Base-by-base conservation (phyloP, 2,329 filamentous ascomycete genomes). In the Paramyrothecium sp. region DNA sequence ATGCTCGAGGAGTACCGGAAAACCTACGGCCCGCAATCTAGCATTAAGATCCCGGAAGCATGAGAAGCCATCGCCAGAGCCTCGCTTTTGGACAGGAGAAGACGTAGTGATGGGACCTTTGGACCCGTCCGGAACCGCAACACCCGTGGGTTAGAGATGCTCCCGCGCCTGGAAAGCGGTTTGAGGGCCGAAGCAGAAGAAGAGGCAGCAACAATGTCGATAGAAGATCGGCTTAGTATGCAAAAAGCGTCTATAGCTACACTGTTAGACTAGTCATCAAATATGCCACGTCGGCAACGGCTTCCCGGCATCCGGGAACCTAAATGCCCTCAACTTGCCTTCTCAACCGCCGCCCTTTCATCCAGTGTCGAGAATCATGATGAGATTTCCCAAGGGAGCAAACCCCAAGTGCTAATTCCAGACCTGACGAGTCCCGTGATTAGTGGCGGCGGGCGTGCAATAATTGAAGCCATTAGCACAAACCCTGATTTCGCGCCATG, bases 1-100 rank as follows among this genome's bases (percentile, higher is more conserved):
- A 81, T 87, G 67, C 74, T 92, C 54, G 76, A 79, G 54, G 78
- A 75, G 56, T 92, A 88, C 70, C 76, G 78, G 61, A 74, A 79
- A 62, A 71, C 69, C 61, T 86, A 79, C 61, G 64, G 60, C 11
- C 55, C 53, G 16, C 62, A 71, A 59, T 69, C 72, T 3, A 61
- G 54, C 38, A 73, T 75, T 62, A 71, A 71, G 60, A 3, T 44
- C 13, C n/a, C 13, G 13, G 13, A 17, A 3, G 38, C 13, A 44
- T 30, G 26, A 30, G 10, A 30, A 10, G 26, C 26, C 10, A 10
- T 30, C 26, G 10, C 10, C 26, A 10, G 26, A 30, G 26, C 26
- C 26, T 30, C 26, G 5, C 10, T 30, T 30, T 30, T 4, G 26
- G 26, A 10, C 10, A 30, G 26, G 26, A 30, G 5, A 30, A 30